Conservation (phyloP, 2,329 filamentous ascomycete species). For the Diplodia corticola region DNA sequence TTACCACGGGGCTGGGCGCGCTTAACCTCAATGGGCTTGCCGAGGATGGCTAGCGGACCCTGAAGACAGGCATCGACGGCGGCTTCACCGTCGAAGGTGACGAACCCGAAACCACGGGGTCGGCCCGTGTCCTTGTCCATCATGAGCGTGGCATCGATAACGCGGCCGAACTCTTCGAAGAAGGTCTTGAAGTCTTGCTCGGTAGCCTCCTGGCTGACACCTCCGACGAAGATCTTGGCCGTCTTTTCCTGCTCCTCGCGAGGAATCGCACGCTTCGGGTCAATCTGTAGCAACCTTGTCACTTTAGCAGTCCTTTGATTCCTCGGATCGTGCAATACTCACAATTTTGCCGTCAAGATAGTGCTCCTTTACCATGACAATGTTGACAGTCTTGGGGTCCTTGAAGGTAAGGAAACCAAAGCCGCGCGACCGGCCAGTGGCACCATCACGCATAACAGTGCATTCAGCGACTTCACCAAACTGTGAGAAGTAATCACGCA, state of each 20-base stretch:
- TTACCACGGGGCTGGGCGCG: slow-evolving; percentile 95
- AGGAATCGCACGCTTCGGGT: slow-evolving; percentile 95
- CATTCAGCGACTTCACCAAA: slow-evolving; percentile 97
- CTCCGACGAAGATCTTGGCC: slow-evolving; percentile 97
- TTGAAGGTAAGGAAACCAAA: slow-evolving; percentile 98
- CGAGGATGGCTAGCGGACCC: slow-evolving; percentile 83
- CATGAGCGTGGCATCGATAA: slow-evolving; percentile 97
- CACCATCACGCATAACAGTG: slow-evolving; percentile 98
- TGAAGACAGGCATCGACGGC: slow-evolving; percentile 90
- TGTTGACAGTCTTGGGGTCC: slow-evolving; percentile 96
- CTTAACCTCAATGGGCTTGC: slow-evolving; percentile 97
- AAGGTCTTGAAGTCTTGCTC: slow-evolving; percentile 96
- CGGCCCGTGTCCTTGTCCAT: slow-evolving; percentile 99
- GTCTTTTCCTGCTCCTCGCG: slow-evolving; percentile 98
- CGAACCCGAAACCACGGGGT: slow-evolving; percentile 93
- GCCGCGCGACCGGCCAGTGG: slow-evolving; percentile 87
- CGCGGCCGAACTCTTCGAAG: slow-evolving; percentile 93
- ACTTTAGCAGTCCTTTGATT: background rate
- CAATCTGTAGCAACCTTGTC: slow-evolving; percentile 64
- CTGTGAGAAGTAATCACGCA: slow-evolving; percentile 95
- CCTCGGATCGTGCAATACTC: slow-evolving; percentile 43
- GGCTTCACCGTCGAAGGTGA: slow-evolving; percentile 94
- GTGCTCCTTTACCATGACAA: slow-evolving; percentile 99
- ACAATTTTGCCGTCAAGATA: slow-evolving; percentile 98
- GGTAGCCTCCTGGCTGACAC: slow-evolving; percentile 94